Conservation (phyloP, 1,284 basidiomycete genomes). For the Phellopilus nigrolimitatus region DNA sequence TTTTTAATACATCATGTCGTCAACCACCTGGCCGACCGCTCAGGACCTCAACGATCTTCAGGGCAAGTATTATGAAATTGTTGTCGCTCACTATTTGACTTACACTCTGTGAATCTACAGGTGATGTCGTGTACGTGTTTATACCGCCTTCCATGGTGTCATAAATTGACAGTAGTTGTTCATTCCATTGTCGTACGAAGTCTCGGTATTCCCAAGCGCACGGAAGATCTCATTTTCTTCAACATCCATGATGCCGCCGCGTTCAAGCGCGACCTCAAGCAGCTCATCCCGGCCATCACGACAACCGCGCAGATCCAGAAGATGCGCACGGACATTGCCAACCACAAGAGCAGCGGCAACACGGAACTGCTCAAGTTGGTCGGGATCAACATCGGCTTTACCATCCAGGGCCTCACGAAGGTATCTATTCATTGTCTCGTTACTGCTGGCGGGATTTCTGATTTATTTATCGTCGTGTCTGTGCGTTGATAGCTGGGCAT, state of each 20-base stretch:
- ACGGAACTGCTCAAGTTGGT: conserved; percentile 27
- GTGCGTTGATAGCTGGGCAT: conserved; percentile 27
- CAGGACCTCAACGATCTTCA: conserved; percentile 20
- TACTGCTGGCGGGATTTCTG: neutral
- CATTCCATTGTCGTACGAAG: neutral
- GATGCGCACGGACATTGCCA: conserved; percentile 27
- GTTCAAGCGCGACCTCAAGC: conserved; percentile 29
- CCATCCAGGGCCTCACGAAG: conserved; percentile 20
- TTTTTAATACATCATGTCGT: conserved; percentile 10
- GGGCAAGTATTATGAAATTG: conserved; percentile 1
- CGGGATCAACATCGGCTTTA: conserved; percentile 24
- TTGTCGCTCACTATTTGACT: neutral
- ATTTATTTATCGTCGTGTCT: neutral
- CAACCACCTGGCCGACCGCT: conserved; percentile 16
- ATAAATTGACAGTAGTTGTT: neutral
- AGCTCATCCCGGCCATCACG: conserved; percentile 33
- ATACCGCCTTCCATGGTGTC: neutral
- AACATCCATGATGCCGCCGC: conserved; percentile 25
- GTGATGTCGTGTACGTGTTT: conserved; percentile 18
- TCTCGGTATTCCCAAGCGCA: conserved; percentile 25
- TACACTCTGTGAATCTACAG: neutral
- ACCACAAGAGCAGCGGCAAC: conserved; percentile 34
- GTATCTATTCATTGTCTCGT: conserved; percentile 7
- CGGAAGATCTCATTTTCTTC: conserved; percentile 33
- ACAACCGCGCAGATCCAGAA: conserved; percentile 25